These are phyloP conservation scores for Dendrocalamus sinicus DNA, from an alignment of 176 grass and related monocot genomes.

Conservation along the genomic window DNA sequence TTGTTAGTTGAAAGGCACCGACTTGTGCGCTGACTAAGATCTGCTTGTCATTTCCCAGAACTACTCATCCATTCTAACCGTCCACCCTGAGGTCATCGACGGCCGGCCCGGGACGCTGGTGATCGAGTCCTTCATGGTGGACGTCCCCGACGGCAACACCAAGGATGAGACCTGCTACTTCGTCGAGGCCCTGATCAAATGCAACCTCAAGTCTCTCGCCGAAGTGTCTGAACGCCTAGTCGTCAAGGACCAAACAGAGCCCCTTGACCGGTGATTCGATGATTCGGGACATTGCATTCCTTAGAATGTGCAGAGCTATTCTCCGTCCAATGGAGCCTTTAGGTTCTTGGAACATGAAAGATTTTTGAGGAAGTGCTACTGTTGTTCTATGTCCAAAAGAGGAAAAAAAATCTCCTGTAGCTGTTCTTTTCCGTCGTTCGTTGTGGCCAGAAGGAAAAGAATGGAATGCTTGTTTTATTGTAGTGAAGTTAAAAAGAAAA, in stretches of 20 bases:
- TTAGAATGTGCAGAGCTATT: constrained; percentile 46
- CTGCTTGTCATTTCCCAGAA: constrained; percentile 60
- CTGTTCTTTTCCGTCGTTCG: constrained; percentile 32
- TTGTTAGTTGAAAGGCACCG: constrained; percentile 4
- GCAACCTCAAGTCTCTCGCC: constrained; percentile 95
- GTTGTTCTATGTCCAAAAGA: constrained; percentile 33
- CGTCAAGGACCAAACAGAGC: constrained; percentile 62
- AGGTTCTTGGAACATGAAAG: constrained; percentile 46
- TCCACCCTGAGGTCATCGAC: constrained; percentile 90
- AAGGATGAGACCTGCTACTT: constrained; percentile 95
- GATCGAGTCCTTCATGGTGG: constrained; percentile 88
- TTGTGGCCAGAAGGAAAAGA: constrained; percentile 17
- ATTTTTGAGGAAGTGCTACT: constrained; percentile 39
- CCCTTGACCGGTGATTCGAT: constrained; percentile 52
- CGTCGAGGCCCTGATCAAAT: constrained; percentile 85
- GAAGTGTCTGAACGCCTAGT: constrained; percentile 80
- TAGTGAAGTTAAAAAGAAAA: constrained; percentile 38
- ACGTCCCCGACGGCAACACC: constrained; percentile 87
- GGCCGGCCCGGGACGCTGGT: constrained; percentile 75
- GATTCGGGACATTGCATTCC: neutral
- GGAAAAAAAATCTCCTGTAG: constrained; percentile 6
- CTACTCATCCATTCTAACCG: constrained; percentile 88
- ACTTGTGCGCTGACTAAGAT: constrained; percentile 35
- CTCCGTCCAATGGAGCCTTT: constrained; percentile 46
- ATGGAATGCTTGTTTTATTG: constrained; percentile 15